Conservation (phyloP, 2,329 filamentous ascomycete species). For the Ilyonectria sp. region DNA sequence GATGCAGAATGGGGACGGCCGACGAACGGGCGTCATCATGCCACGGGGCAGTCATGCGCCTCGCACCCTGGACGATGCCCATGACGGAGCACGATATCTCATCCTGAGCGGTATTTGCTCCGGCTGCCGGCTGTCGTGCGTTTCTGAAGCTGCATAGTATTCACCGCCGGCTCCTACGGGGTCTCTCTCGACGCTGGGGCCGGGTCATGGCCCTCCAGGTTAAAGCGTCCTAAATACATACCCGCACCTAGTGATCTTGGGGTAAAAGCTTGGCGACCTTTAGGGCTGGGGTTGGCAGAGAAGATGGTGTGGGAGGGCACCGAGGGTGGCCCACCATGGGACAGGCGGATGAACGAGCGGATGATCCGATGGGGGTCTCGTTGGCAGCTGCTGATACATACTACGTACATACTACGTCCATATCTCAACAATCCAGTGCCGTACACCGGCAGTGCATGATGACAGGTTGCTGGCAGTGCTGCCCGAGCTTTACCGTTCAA, state of each 20-base stretch:
- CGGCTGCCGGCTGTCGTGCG: background rate
- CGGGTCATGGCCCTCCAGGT: conserved; percentile 1
- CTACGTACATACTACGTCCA: too few relatives aligned
- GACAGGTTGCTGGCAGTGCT: background rate
- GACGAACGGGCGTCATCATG: conserved; percentile 22
- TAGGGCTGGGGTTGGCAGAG: conserved; percentile 26
- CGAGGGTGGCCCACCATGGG: conserved; percentile 9
- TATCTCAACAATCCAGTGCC: background rate
- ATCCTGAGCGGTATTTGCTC: background rate
- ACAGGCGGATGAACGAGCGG: background rate
- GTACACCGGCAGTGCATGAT: conserved; percentile 1
- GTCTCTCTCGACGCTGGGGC: conserved; percentile 4
- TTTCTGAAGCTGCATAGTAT: background rate
- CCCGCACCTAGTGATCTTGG: conserved; percentile 11
- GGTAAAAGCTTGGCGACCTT: conserved; percentile 26
- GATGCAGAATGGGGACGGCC: conserved; percentile 10
- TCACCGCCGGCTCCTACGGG: background rate
- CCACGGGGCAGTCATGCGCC: conserved; percentile 7
- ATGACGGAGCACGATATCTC: background rate
- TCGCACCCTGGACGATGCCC: background rate
- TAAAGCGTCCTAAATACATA: conserved; percentile 11
- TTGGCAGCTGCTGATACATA: background rate
- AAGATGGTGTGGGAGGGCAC: conserved; percentile 4
- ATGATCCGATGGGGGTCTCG: conserved; percentile 2
- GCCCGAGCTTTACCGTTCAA: conserved; percentile 9